These are phyloP conservation scores for Myxozyma neglecta DNA, from an alignment of 805 yeast species.

Conservation along the genomic window DNA sequence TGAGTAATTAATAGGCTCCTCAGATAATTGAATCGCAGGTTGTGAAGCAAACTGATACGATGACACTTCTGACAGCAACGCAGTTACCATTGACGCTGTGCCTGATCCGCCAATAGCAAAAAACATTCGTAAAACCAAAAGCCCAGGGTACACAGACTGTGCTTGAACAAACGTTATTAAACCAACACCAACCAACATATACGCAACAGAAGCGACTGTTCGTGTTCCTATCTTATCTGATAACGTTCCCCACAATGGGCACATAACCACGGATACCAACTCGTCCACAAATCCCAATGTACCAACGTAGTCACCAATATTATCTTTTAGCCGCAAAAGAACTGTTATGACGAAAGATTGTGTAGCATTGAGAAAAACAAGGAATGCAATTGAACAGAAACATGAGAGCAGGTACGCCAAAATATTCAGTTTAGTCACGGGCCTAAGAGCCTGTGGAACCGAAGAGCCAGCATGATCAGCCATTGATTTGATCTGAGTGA, in stretches of 20 bases:
- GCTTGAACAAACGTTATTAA: slow-evolving; percentile 53
- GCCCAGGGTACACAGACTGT: slow-evolving; percentile 49
- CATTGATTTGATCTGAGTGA: neutral
- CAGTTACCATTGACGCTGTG: slow-evolving; percentile 58
- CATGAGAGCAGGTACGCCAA: slow-evolving; percentile 44
- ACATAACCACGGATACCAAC: slow-evolving; percentile 50
- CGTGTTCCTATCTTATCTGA: slow-evolving; percentile 65
- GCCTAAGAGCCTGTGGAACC: neutral
- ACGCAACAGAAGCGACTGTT: slow-evolving; percentile 51
- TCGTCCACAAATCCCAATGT: slow-evolving; percentile 60
- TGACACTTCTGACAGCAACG: slow-evolving; percentile 52
- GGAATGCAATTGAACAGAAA: slow-evolving; percentile 45
- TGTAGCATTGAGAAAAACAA: slow-evolving; percentile 47
- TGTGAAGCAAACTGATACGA: slow-evolving; percentile 6
- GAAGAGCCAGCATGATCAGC: neutral
- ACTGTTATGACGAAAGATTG: slow-evolving; percentile 49
- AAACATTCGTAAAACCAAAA: slow-evolving; percentile 52
- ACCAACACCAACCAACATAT: slow-evolving; percentile 49
- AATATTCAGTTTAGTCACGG: slow-evolving; percentile 21
- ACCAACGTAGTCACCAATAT: slow-evolving; percentile 50
- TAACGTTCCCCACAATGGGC: slow-evolving; percentile 65
- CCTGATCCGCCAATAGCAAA: slow-evolving; percentile 63
- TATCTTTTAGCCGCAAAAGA: slow-evolving; percentile 39
- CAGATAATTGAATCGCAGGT: slow-evolving; percentile 1
- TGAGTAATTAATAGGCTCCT: neutral